A percentile compares a stretch with the other conserved stretches of the same genome.
These are phyloP conservation scores for Mucor racemosus DNA, from an alignment of 371 early-diverging fungal species.

Conservation along the genomic window DNA sequence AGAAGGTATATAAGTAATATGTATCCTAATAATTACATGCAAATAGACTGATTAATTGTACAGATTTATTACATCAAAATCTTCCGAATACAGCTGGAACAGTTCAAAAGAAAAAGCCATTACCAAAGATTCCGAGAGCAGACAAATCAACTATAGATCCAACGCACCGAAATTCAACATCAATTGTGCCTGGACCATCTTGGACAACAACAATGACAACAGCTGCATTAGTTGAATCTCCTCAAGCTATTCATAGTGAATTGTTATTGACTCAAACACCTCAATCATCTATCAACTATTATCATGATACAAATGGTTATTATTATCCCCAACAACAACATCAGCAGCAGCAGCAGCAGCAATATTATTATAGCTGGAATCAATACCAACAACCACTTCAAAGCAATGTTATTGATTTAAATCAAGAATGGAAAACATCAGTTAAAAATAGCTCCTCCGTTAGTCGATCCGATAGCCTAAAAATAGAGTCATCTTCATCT, in stretches of 20 bases:
- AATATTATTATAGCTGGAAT: background rate
- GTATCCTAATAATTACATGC: background rate
- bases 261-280: slow-evolving; percentile 1
- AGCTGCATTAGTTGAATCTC: background rate
- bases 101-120: slow-evolving; percentile 18
- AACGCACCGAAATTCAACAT: background rate
- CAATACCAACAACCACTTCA: background rate
- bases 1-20: background rate
- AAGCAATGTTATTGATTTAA: background rate
- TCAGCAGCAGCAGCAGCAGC: background rate
- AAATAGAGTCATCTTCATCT: slow-evolving; percentile 16
- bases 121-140: slow-evolving; percentile 12
- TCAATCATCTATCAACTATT: background rate
- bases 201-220: background rate
- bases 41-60: background rate
- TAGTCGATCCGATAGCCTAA: slow-evolving; percentile 20
- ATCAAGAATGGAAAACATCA: slow-evolving; percentile 13
- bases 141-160: background rate
- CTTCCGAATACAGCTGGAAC: background rate
- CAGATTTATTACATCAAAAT: background rate
- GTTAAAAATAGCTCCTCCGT: slow-evolving; percentile 3
- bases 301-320: background rate
- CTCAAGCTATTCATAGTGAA: background rate
- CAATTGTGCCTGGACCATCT: slow-evolving; percentile 2
- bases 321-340: background rate